Conservation (phyloP, 768 basidiomycete species). For the Vararia minispora region DNA sequence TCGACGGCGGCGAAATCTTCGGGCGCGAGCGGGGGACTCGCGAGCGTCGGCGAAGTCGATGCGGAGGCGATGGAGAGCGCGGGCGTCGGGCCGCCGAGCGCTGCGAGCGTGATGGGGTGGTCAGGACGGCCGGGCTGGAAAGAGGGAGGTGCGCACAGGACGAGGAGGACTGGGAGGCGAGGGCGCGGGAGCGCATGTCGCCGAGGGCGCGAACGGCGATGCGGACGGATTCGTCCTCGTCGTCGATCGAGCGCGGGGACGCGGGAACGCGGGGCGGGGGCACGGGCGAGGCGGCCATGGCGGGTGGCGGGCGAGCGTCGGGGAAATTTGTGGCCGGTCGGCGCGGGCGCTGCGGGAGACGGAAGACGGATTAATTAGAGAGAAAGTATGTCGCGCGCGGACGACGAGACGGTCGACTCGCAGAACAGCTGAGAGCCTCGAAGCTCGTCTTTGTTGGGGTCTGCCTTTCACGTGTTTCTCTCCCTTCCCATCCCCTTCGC, state of each 20-base stretch:
- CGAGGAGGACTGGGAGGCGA: slow-evolving; percentile 16
- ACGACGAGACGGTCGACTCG: too few species aligned
- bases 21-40: slow-evolving; percentile 16
- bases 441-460: too few species aligned
- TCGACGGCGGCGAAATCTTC: slow-evolving; percentile 10
- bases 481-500: too few species aligned
- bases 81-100: slow-evolving; percentile 22
- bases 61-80: slow-evolving; percentile 23
- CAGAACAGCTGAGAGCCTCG: too few species aligned
- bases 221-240: slow-evolving; percentile 65
- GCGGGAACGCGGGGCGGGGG: slow-evolving; percentile 7
- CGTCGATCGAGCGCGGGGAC: slow-evolving; percentile 23
- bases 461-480: too few species aligned
- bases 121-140: neutral
- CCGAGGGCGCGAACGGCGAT: slow-evolving; percentile 71
- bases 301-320: slow-evolving; percentile 3
- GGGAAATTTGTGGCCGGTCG: neutral
- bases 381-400: too few species aligned
- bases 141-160: slow-evolving; percentile 15
- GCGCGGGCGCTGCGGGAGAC: too few species aligned
- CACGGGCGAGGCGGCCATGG: slow-evolving; percentile 7
- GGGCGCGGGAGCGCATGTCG: slow-evolving; percentile 55
- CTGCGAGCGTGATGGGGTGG: neutral
- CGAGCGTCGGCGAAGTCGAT: slow-evolving; percentile 22
- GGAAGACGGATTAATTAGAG: too few species aligned